Percentiles rank a stretch among this genome's conserved stretches.
These are phyloP conservation scores for Taxillus chinensis DNA, from an alignment of 164 flowering plant genomes.

Conservation along the genomic window DNA sequence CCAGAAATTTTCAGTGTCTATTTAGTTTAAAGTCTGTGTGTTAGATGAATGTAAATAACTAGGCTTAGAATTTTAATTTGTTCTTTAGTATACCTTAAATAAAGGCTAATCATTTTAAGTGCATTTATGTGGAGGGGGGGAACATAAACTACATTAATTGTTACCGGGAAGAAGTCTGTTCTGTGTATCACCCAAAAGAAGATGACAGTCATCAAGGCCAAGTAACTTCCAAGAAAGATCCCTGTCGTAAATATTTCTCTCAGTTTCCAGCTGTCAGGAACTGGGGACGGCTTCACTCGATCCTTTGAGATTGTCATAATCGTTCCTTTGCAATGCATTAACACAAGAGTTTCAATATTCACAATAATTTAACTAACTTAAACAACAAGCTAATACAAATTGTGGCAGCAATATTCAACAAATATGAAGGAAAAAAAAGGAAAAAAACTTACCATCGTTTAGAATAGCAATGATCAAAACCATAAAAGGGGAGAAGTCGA, in stretches of 20 bases:
- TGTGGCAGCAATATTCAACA: neutral
- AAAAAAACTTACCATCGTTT: constrained; percentile 66
- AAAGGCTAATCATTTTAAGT: neutral
- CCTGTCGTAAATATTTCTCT: constrained; percentile 95
- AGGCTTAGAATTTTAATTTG: neutral
- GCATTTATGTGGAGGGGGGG: neutral
- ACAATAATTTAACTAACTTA: neutral
- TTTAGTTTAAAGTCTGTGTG: neutral
- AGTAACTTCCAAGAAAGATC: constrained; percentile 77
- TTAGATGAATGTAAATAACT: neutral
- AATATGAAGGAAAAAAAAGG: no score
- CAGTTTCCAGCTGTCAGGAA: constrained; percentile 96
- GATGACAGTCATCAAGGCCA: constrained; percentile 83
- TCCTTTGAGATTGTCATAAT: constrained; percentile 99
- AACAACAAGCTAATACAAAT: neutral
- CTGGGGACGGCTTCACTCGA: constrained; percentile 90
- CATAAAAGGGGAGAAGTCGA: constrained; percentile 94
- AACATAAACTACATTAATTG: no score
- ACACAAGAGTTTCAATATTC: constrained; percentile 4
- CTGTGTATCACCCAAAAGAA: constrained; percentile 83
- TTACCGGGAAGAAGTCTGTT: constrained; percentile 74
- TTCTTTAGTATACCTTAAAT: neutral
- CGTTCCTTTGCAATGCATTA: constrained; percentile 40
- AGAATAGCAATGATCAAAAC: constrained; percentile 94
- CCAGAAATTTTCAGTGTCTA: no score